Base-by-base conservation (phyloP, 352 stramenopile genomes). In the Elongisporangium senticosum region DNA sequence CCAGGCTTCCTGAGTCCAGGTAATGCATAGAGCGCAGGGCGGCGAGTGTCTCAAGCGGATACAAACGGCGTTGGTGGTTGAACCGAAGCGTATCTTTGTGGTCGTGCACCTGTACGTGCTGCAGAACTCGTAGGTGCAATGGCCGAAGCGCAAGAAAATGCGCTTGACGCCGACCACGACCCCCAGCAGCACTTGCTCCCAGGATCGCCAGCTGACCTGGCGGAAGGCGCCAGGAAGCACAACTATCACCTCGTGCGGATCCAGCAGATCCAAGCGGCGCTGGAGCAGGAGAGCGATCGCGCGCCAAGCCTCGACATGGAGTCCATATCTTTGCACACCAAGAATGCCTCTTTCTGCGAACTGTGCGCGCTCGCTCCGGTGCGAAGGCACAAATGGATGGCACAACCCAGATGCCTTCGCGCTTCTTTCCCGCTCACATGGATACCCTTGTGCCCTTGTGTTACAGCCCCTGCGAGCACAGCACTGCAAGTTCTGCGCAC, bases 401-500 rank as follows among this genome's bases (percentile, higher is more conserved):
- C 33, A 1, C 33, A 43, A 43, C 33, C 33, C 33, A 43, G 33
- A 10, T 80, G 71, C 53, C 56, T 21, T 17, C 52, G 73, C 21
- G 55, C 64, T 28, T 59, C 68, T 15, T 65, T 73, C 48, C 23
- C 43, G 59, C 33, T 43, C 33, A 43, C 33, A 17, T 49, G 4
- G 14, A 10, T 8, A 0, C 22, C 15, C 3, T 60, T 10, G 15
- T 51, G 48, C 22, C 6, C 3, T n/a, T 49, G 48, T 59, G 26
- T 23, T 55, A 23, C 56, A 78, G 65, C 92, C 89, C 3, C 63
- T 97, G 22, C 83, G 93, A 6, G 75, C 87, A 0, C 87, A 96
- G 53, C 91, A 97, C 63, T 98, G 90, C 72, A 64, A 66, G 13
- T 64, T 63, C 22, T 97, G 89, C 61, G 67, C 82, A 51, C 49